These are phyloP conservation scores for Geotrichum restrictum DNA, from an alignment of 1,139 yeast species.

Conservation along the genomic window DNA sequence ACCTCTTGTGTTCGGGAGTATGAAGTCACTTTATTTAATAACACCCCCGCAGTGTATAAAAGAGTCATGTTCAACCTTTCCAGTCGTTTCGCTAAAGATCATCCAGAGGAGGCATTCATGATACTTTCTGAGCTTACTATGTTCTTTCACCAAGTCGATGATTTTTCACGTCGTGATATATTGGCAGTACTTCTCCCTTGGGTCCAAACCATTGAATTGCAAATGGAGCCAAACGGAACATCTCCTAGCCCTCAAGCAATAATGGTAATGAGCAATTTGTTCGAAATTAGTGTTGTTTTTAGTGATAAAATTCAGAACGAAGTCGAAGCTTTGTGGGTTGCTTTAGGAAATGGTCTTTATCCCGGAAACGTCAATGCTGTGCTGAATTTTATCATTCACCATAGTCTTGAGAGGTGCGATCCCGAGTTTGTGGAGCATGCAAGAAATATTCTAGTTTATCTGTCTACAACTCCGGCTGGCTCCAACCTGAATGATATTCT, in stretches of 20 bases:
- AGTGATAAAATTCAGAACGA: constrained; percentile 74
- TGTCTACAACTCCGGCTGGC: constrained; percentile 61
- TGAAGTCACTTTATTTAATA: constrained; percentile 59
- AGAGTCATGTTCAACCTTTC: constrained; percentile 71
- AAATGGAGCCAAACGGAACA: constrained; percentile 45
- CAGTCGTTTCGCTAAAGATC: constrained; percentile 54
- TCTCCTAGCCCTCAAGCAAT: constrained; percentile 37
- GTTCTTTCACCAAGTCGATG: constrained; percentile 61
- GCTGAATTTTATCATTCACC: constrained; percentile 62
- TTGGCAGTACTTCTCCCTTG: constrained; percentile 81
- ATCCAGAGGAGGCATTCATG: constrained; percentile 55
- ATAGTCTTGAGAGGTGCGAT: constrained; percentile 68
- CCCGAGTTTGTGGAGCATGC: constrained; percentile 73
- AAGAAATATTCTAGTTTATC: constrained; percentile 73
- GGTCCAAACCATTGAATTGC: constrained; percentile 75
- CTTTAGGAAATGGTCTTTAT: constrained; percentile 69
- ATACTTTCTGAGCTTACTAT: constrained; percentile 70
- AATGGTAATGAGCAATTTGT: constrained; percentile 77
- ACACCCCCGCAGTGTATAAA: constrained; percentile 70
- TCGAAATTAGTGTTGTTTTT: constrained; percentile 78
- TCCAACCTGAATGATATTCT: constrained; percentile 59
- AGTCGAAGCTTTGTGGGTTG: constrained; percentile 92
- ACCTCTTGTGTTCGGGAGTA: constrained; percentile 48
- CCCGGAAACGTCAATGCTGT: constrained; percentile 68
- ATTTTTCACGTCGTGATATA: constrained; percentile 65